Base-by-base conservation (phyloP, 257 asterid genomes). In the Jacaranda mimosifolia region DNA sequence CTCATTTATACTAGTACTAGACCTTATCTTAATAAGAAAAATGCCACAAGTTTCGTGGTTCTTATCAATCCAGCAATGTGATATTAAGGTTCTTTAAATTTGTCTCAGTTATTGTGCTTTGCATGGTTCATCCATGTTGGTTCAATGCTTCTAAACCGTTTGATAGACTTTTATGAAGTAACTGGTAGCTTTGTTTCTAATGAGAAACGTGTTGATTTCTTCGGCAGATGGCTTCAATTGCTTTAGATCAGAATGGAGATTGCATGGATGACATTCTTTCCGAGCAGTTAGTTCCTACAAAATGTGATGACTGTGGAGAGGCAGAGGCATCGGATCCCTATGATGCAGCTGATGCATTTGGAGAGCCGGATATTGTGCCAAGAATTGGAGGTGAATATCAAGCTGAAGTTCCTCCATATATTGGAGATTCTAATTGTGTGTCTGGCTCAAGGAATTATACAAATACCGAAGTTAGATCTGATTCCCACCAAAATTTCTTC, bases 341-440 rank as follows among this genome's bases (percentile, higher is more conserved):
- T 70, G 73, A 79, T 49, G 70, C 66, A n/a, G 59, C 12, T 67
- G 82, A 80, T 38, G 52, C 57, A 4, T 85, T 79, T 40, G 86
- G 86, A 62, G 90, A 83, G 83, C 88, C 83, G 7, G 83, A 81
- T 38, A 81, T 87, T 52, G 70, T 72, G 60, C 94, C 97, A 11
- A 86, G 96, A 60, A 64, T 85, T 45, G 98, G 98, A 63, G 87
- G 87, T 57, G 81, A 85, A 52, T 91, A 80, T 77, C 98, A 92
- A 82, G 91, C 71, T 42, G 84, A 88, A 79, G 81, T 89, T 75
- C 96, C 94, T 19, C 74, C 73, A 73, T 63, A 71, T 35, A 55
- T 78, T 70, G 26, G 58, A 51, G 49, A 68, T 73, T 63, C 83
- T 4, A 75, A 68, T 35, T 67, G 35, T 63, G 5, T 55, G 45